Evolutionary conservation across 306 rosid genomes (phyloP), one percentile per base, ranked within the genome.

Genomic region (Dryas octopetala): DNA sequence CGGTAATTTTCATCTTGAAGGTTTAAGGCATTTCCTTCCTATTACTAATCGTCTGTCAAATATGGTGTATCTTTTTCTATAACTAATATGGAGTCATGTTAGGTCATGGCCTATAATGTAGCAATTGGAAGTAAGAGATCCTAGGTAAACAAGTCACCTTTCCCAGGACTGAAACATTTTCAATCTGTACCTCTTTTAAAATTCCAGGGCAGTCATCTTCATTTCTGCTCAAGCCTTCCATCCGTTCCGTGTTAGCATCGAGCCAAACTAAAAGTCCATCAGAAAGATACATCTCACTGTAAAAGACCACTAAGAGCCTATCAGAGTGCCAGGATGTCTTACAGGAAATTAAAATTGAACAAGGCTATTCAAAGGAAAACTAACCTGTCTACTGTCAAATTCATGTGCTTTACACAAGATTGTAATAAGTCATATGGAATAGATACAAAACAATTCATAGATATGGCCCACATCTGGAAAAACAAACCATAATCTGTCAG

Each of bases 351-450:
- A 17, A 66, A 12, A 71, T 65, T 57, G 60, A 81, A 70, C 78
- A 32, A 78, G 38, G 63, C 53, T 70, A 79, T 67, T 72, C 72
- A 16, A 23, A 61, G 66, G 71, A 71, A 62, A 79, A 52, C 59
- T 44, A 74, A 92, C 97, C 96, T 90, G 80, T 92, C 96, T 69
- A 88, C 83, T 11, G 96, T 92, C 83, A 92, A 78, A 74, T 76
- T 73, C 66, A 86, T 85, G 77, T 86, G 91, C 85, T 83, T 74
- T 44, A 87, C 62, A 74, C 85, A 85, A 83, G 80, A 82, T 59
- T 79, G 66, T 74, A 92, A 80, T 75, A 92, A 68, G 50, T 80
- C 64, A 67, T 82, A 83, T 50, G 93, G 97, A 75, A 90, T 76
- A 75, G 80, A 67, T 43, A 68, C 78, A 76, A 90, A 92, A 63